These are phyloP conservation scores for Picea abies DNA, from an alignment of 83 land plant species.

Conservation along the genomic window DNA sequence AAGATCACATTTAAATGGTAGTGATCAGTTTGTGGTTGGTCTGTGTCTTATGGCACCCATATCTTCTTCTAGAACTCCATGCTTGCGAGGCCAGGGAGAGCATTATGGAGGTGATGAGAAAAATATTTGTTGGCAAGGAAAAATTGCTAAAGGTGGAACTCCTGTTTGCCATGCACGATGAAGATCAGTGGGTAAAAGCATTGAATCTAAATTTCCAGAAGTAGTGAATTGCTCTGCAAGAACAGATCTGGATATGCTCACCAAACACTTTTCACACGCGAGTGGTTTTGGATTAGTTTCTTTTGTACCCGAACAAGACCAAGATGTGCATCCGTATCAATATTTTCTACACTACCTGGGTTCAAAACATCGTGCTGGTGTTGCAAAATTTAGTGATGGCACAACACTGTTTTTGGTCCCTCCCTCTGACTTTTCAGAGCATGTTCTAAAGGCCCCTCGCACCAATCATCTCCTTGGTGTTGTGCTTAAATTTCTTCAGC, in stretches of 20 bases:
- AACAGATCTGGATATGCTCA: conserved; percentile 87
- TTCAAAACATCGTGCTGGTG: conserved; percentile 88
- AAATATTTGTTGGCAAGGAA: too few species aligned
- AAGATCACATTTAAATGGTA: too few species aligned
- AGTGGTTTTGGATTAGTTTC: conserved; percentile 78
- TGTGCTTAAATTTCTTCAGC: conserved; percentile 65
- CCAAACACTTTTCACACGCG: conserved; percentile 81
- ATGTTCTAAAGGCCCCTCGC: conserved; percentile 75
- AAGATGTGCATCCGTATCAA: conserved; percentile 82
- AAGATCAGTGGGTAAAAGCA: conserved; percentile 63
- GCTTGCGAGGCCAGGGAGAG: too few species aligned
- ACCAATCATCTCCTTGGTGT: conserved; percentile 90
- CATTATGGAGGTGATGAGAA: too few species aligned
- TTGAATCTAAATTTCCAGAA: conserved; percentile 65
- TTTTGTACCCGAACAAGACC: conserved; percentile 91
- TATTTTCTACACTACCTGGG: conserved; percentile 88
- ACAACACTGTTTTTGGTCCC: conserved; percentile 92
- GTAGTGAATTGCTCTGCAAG: too few species aligned
- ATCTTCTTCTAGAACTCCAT: too few species aligned
- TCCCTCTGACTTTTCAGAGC: too few species aligned
- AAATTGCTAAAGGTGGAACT: conserved; percentile 78
- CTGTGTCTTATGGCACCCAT: too few species aligned
- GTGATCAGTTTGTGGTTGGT: too few species aligned
- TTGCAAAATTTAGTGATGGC: conserved; percentile 90
- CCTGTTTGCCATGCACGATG: conserved; percentile 76